Evolutionary conservation across 768 basidiomycete genomes (phyloP).

Genomic region (Phanerodontia chrysosporium): DNA sequence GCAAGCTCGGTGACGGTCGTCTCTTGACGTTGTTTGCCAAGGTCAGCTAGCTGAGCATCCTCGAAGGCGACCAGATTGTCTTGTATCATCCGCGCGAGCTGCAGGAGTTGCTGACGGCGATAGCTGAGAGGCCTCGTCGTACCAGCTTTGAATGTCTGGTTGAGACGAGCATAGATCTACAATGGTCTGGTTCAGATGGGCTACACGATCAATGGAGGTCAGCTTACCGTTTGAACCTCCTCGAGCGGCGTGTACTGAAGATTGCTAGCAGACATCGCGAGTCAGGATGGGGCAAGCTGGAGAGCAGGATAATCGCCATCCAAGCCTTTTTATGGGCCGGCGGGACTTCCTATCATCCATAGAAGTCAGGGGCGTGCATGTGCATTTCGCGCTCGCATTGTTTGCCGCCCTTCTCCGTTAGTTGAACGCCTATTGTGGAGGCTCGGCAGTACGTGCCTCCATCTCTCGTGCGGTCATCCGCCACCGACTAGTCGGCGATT

Average conservation of each 20-base stretch:
- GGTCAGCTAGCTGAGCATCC: slow-evolving; percentile 34
- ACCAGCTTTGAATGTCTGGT: slow-evolving; percentile 44
- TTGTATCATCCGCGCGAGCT: slow-evolving; percentile 56
- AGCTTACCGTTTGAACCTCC: slow-evolving; percentile 1
- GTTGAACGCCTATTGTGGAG: background rate
- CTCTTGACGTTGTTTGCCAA: slow-evolving; percentile 22
- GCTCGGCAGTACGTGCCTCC: no score
- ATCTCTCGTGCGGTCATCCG: no score
- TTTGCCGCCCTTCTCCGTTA: background rate
- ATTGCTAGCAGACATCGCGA: slow-evolving; percentile 7
- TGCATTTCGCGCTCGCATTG: background rate
- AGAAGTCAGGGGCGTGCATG: background rate
- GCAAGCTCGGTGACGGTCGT: slow-evolving; percentile 36
- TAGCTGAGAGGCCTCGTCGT: slow-evolving; percentile 46
- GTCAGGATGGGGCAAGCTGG: background rate
- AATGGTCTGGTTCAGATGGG: background rate
- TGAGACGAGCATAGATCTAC: slow-evolving; percentile 36
- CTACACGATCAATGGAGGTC: no score
- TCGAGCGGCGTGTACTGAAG: slow-evolving; percentile 9
- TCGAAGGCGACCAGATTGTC: slow-evolving; percentile 52
- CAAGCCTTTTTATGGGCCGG: background rate
- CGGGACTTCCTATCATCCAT: background rate
- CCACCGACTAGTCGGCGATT: no score
- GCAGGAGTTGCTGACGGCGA: slow-evolving; percentile 60
- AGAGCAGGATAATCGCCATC: background rate